Evolutionary conservation across 2,329 filamentous ascomycete genomes (phyloP).

Genomic region (Penicillium sp.): DNA sequence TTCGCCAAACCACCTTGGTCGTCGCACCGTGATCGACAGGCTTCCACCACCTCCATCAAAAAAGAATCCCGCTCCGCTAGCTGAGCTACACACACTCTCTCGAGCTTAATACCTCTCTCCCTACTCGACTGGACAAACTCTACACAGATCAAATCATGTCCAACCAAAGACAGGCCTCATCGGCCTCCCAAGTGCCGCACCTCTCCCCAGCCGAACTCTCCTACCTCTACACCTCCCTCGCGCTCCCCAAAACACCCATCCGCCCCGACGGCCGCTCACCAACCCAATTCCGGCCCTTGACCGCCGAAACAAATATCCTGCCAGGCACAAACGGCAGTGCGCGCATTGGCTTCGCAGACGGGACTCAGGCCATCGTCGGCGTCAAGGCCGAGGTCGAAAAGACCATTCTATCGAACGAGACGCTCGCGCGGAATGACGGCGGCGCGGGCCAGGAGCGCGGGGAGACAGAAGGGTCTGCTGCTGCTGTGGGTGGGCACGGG

Average conservation of each 20-base stretch:
- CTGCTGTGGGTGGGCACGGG: conserved; percentile 50
- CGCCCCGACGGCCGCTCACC: conserved; percentile 82
- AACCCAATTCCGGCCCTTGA: conserved; percentile 85
- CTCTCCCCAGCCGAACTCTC: conserved; percentile 95
- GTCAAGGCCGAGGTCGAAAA: conserved; percentile 93
- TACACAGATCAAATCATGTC: conserved; percentile 55
- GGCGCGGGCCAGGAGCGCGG: conserved; percentile 25
- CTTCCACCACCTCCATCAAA: neutral
- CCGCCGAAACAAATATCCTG: conserved; percentile 86
- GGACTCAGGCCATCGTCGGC: conserved; percentile 92
- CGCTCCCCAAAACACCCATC: conserved; percentile 72
- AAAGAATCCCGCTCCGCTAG: conserved; percentile 4
- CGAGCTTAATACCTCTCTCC: neutral
- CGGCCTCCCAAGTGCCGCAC: conserved; percentile 54
- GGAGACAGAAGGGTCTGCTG: conserved; percentile 29
- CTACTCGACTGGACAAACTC: neutral
- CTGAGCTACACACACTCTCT: neutral
- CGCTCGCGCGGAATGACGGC: conserved; percentile 40
- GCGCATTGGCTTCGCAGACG: conserved; percentile 90
- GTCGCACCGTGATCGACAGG: neutral
- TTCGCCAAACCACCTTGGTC: neutral
- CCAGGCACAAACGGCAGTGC: conserved; percentile 90
- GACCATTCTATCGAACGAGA: conserved; percentile 51
- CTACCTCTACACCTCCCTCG: conserved; percentile 87
- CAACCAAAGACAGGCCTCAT: conserved; percentile 61